phyloP scores from a whole-genome alignment of 257 asterid genomes.

The Scutellaria baicalensis region DNA sequence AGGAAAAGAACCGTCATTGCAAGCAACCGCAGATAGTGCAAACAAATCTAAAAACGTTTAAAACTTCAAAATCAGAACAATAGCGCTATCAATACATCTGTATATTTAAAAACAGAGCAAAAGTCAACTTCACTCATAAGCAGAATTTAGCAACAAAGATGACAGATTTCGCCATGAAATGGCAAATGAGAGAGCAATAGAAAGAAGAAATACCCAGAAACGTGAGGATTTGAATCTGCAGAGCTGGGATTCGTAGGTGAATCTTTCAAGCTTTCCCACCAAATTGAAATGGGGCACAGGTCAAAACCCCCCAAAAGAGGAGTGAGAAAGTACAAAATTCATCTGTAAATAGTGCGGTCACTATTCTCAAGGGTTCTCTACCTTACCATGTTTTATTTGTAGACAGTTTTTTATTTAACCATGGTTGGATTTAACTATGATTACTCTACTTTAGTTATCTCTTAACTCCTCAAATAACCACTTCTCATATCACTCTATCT shows the following conservation, averaged over 20 bases:
- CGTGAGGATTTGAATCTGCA: slow-evolving; percentile 21
- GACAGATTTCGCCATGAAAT: background rate
- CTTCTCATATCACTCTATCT: no score
- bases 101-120: background rate
- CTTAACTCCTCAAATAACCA: no score
- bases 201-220: slow-evolving; percentile 18
- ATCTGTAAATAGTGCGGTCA: slow-evolving; percentile 11
- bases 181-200: background rate
- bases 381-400: background rate
- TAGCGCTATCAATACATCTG: slow-evolving; percentile 25
- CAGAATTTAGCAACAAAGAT: background rate
- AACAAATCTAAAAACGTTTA: background rate
- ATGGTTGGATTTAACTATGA: slow-evolving; percentile 25
- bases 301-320: slow-evolving; percentile 28
- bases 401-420: slow-evolving; percentile 20
- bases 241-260: slow-evolving; percentile 10
- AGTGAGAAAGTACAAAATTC: slow-evolving; percentile 21
- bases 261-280: slow-evolving; percentile 30
- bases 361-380: slow-evolving; percentile 14
- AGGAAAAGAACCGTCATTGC: background rate
- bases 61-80: slow-evolving; percentile 5
- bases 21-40: background rate
- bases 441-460: background rate
- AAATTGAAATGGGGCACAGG: slow-evolving; percentile 29
- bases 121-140: slow-evolving; percentile 11